Evolutionary conservation across 2,329 filamentous ascomycete species (phyloP).

Genomic region (Myrmaecium sp.): DNA sequence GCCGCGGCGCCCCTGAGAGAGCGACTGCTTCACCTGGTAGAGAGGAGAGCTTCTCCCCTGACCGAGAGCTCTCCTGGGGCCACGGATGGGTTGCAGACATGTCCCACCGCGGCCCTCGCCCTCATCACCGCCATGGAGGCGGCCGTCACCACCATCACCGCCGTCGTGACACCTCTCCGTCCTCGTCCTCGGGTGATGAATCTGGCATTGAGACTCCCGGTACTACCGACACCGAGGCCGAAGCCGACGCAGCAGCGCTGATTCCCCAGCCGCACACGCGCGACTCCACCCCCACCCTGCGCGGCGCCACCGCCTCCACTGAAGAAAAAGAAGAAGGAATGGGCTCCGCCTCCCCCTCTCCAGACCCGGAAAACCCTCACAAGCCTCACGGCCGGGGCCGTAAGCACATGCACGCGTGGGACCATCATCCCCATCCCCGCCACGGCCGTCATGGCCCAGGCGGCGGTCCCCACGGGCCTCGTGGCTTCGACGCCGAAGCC

Average conservation of each 20-base stretch:
- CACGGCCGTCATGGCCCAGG: slow-evolving; percentile 10
- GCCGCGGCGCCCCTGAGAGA: no score
- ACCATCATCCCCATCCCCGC: no score
- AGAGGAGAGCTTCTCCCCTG: no score
- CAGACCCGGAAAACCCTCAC: no score
- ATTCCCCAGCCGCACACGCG: slow-evolving; percentile 2
- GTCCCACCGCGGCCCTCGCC: slow-evolving; percentile 8
- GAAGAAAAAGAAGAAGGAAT: slow-evolving; percentile 12
- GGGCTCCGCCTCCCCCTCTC: slow-evolving; percentile 13
- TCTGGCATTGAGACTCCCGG: slow-evolving; percentile 2
- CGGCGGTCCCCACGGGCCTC: slow-evolving; percentile 4
- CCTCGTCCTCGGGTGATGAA: slow-evolving; percentile 6
- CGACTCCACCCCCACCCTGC: slow-evolving; percentile 3
- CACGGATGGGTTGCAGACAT: no score
- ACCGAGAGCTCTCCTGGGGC: no score
- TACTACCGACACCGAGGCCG: slow-evolving; percentile 5
- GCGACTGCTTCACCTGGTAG: no score
- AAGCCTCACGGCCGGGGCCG: slow-evolving; percentile 3
- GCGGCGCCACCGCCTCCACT: slow-evolving; percentile 6
- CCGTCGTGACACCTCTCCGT: slow-evolving; percentile 13
- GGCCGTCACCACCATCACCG: slow-evolving; percentile 11
- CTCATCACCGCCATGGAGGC: slow-evolving; percentile 4
- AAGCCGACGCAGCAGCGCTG: slow-evolving; percentile 7
- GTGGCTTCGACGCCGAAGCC: slow-evolving; percentile 8
- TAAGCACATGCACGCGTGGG: no score